Base-by-base conservation (phyloP, 2,329 filamentous ascomycete species). In the Pezicula radicicola region DNA sequence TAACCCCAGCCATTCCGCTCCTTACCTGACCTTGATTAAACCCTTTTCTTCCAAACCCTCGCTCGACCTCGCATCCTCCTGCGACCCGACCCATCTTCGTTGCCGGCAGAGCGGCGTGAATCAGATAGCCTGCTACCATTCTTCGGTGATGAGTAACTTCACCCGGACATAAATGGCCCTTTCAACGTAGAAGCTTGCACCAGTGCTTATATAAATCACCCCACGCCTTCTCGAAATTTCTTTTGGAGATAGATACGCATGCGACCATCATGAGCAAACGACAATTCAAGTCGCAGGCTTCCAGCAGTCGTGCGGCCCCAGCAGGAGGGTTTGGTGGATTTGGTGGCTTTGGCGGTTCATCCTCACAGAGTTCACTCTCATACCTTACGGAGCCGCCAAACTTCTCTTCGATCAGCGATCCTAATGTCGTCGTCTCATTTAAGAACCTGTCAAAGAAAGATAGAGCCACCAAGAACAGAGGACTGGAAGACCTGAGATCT, bases 371-470 rank as follows among this genome's bases (percentile, higher is more conserved):
- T 60, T 76, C 75, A 6, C 78, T 99, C 37, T 96, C 92, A 42
- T 97, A 96, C 72, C 82, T 97, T 48, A 79, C 88, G 49, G 91
- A 96, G 63, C 89, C 91, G 9, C 89, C 89, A 45, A 88, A 96
- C 63, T 83, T 96, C 60, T 46, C 85, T 33, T 75, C 74, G 41
- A 84, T 99, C 54, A 87, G 85, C 42, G 86, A 96, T 61, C 80
- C 91, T 7, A 88, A 94, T 64, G 77, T 93, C 36, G 84, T 93
- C 36, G 91, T 97, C 13, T 84, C 86, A n/a, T 90, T 97, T 73
- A 96, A 97, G 71, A 96, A 95, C 61, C 72, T 97, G 3, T 79
- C 86, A 47, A 99, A 97, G 73, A 96, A 94, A 71, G 93, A 97
- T 72, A 87, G 86, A 63, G 96, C 85, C 10, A 99, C 94, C 36